Evolutionary conservation across 495 filamentous ascomycete genomes (phyloP), one percentile per base, ranked within the genome.

Genomic region (Penicillium bialowiezense): DNA sequence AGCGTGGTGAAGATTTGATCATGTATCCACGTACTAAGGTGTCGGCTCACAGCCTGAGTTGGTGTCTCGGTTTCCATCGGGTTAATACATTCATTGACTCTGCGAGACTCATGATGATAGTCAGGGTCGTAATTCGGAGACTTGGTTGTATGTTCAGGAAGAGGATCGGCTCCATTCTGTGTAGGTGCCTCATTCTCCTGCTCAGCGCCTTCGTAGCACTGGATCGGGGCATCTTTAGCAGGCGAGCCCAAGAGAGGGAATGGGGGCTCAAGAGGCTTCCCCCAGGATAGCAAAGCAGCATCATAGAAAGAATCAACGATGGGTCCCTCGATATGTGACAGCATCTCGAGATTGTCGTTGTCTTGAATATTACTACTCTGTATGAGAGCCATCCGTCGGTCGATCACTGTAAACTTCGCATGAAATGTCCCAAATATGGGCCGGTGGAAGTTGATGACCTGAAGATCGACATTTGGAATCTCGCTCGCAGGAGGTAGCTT

Each of bases 301-400:
- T 91, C 88, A 52, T 88, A 90, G 29, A 91, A 57, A 2, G 79
- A 77, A 59, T 90, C 86, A 1, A 90, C 86, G 51, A 90, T 85
- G 0, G 86, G 82, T 0, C 88, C 88, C 60, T 91, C 86, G 10
- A 90, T 55, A 28, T 87, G 84, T n/a, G 79, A 68, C 74, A 89
- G 79, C 88, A 91, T 91, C 68, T 90, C 86, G 35, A 88, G 31
- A 51, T 90, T 90, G 51, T 87, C 84, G 45, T 87, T 89, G 50
- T 89, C 86, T 70, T 85, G 81, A 40, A 90, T 84, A 51, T 90
- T 90, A 58, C 87, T 89, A 68, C 86, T 90, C 63, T 84, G 81
- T 3, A 90, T 51, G 1, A 87, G 65, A 2, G 79, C 87, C 28
- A 85, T 72, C 52, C 77, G 77, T 3, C 87, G 75, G 59, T 91